A percentile compares a stretch with the other conserved stretches of the same genome.
Evolutionary conservation across 75 land plant genomes (phyloP).

Genomic region (Picea glauca): DNA sequence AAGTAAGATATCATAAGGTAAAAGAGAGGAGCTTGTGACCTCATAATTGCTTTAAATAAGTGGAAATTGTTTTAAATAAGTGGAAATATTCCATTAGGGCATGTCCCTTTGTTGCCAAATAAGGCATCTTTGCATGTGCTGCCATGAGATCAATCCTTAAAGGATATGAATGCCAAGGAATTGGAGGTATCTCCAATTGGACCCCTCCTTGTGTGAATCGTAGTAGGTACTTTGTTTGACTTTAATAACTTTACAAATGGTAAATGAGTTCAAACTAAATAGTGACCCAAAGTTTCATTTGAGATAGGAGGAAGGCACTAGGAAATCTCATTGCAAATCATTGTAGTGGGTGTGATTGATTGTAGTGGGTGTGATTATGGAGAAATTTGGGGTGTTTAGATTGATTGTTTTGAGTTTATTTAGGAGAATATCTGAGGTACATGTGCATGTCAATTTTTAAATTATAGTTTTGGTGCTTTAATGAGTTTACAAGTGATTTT

Average conservation of each 20-base stretch:
- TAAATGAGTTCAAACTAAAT: background rate
- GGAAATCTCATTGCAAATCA: conserved; percentile 1
- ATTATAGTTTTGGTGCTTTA: no score
- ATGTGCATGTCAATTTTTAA: no score
- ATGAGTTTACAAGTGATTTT: no score
- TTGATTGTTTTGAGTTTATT: background rate
- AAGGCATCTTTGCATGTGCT: background rate
- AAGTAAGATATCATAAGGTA: background rate
- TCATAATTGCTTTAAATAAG: background rate
- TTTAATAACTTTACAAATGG: background rate
- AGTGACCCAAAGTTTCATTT: background rate
- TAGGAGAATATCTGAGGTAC: no score
- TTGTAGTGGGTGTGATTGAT: background rate
- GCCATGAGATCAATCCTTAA: background rate
- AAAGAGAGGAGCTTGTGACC: background rate
- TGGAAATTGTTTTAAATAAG: background rate
- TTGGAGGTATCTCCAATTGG: background rate
- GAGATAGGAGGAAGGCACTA: background rate
- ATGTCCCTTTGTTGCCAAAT: background rate
- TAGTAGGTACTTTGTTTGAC: background rate
- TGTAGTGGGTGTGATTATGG: background rate
- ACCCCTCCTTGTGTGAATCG: background rate
- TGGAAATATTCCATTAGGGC: background rate
- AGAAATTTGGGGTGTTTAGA: background rate
- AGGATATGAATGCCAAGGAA: background rate